Base-by-base conservation (phyloP, 2,329 filamentous ascomycete genomes). In the Fusarium cyanostomum region DNA sequence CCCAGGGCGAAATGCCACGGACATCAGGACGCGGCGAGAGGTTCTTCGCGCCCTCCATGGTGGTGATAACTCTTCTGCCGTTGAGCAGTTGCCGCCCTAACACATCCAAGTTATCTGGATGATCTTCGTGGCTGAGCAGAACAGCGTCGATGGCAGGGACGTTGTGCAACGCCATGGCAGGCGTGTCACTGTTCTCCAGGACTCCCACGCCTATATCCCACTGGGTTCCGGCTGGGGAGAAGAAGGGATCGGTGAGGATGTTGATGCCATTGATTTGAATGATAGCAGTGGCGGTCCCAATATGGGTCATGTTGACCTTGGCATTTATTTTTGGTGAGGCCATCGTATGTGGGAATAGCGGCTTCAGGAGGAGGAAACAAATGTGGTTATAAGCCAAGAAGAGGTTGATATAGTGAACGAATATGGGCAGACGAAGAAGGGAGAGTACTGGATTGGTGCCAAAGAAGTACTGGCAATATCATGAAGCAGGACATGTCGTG, bases 201-300 rank as follows among this genome's bases (percentile, higher is more conserved):
- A 30, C 26, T 6, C 15, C 26, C 26, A 13, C 15, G 2, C 42
- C 42, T 2, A 13, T 5, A 5, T 31, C 42, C 27, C 42, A 44
- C 16, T 31, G 42, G 0, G 42, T 44, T 11, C 26, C 27, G 8
- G 43, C 43, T 8, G 43, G 43, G 2, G 43, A 45, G 16, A n/a
- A 82, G 60, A 80, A 77, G 1, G 80, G 80, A 39, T 83, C 79
- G 0, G 80, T 82, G 7, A 83, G 66, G 33, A 82, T 71, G 9
- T 72, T 80, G 52, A 80, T 55, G 13, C 74, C 76, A 35, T 78
- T 69, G 35, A 82, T 74, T 3, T 79, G 68, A 10, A 84, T 56
- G 43, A 84, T 77, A n/a, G 80, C 79, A 0, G 80, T 82, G 4
- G 81, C 81, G 1, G 81, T 83, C 12, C 77, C 78, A 46, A 84